Percentiles rank a stretch among this genome's conserved stretches.
Evolutionary conservation across 1,284 basidiomycete genomes (phyloP).

Genomic region (Xanthoconium separans): DNA sequence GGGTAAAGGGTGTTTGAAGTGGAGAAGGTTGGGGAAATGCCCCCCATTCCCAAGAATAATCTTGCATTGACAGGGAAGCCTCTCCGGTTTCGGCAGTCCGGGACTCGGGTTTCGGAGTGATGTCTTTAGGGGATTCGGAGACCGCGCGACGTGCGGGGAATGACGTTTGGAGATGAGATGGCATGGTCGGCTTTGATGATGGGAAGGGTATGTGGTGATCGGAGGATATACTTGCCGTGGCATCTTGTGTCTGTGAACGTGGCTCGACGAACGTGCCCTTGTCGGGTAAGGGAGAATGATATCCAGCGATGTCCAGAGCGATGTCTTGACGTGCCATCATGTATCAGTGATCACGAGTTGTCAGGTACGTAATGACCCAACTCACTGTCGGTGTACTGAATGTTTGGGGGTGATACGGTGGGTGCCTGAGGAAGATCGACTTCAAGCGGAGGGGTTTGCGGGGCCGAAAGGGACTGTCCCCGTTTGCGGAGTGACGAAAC

Average conservation of each 20-base stretch:
- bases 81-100: slow-evolving; percentile 1
- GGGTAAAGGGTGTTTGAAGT: slow-evolving; percentile 50
- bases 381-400: slow-evolving; percentile 68
- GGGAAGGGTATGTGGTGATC: slow-evolving; percentile 23
- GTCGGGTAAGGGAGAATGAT: slow-evolving; percentile 47
- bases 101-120: slow-evolving; percentile 10
- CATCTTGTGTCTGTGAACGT: slow-evolving; percentile 4
- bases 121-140: slow-evolving; percentile 26
- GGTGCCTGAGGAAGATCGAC: slow-evolving; percentile 19
- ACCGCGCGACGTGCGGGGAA: slow-evolving; percentile 26
- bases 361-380: slow-evolving; percentile 28
- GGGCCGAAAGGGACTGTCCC: slow-evolving; percentile 28
- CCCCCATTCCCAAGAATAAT: slow-evolving; percentile 87
- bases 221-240: slow-evolving; percentile 3
- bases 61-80: slow-evolving; percentile 38
- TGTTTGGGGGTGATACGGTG: slow-evolving; percentile 54
- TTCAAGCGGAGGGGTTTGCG: slow-evolving; percentile 24
- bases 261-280: slow-evolving; percentile 12
- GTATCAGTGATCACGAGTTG: background rate
- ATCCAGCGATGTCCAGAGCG: slow-evolving; percentile 66
- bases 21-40: slow-evolving; percentile 79
- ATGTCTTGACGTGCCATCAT: slow-evolving; percentile 43
- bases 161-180: slow-evolving; percentile 25
- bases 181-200: slow-evolving; percentile 11
- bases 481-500: slow-evolving; percentile 20